Conservation (phyloP, 2,329 filamentous ascomycete genomes). For the Fusarium robinianum region DNA sequence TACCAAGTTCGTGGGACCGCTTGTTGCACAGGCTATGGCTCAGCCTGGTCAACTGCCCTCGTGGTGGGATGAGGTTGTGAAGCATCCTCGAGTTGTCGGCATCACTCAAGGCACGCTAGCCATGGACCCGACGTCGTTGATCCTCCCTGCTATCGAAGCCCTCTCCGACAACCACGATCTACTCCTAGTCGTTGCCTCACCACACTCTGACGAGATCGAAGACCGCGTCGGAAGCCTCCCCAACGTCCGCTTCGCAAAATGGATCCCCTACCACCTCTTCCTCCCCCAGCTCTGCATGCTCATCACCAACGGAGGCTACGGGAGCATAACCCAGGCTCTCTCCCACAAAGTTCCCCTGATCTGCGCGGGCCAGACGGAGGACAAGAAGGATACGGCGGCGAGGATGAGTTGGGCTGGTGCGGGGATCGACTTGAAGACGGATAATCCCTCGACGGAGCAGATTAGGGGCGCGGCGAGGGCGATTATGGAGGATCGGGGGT, state of each 20-base stretch:
- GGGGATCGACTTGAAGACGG: slow-evolving; percentile 45
- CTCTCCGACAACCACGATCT: slow-evolving; percentile 35
- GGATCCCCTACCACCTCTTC: slow-evolving; percentile 44
- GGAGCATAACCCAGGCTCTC: slow-evolving; percentile 44
- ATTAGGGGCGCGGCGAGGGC: slow-evolving; percentile 33
- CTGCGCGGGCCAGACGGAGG: slow-evolving; percentile 44
- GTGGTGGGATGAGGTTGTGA: slow-evolving; percentile 41
- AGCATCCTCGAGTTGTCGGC: slow-evolving; percentile 39
- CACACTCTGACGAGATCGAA: slow-evolving; percentile 36
- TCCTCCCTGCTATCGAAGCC: slow-evolving; percentile 45
- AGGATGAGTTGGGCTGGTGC: slow-evolving; percentile 40
- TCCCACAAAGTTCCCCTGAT: slow-evolving; percentile 43
- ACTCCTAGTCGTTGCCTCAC: slow-evolving; percentile 42
- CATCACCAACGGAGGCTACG: slow-evolving; percentile 46
- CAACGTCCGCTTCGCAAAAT: slow-evolving; percentile 41
- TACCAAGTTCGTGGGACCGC: slow-evolving; percentile 42
- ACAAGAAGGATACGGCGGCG: slow-evolving; percentile 45
- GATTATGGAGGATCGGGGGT: slow-evolving; percentile 34
- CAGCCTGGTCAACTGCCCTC: slow-evolving; percentile 31
- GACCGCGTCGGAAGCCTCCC: slow-evolving; percentile 20
- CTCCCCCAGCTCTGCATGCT: slow-evolving; percentile 42
- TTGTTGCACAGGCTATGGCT: slow-evolving; percentile 34
- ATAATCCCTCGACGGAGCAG: slow-evolving; percentile 37
- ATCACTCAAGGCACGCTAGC: slow-evolving; percentile 47
- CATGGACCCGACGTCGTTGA: slow-evolving; percentile 43